These are phyloP conservation scores for Yamadazyma takamatsuzukensis DNA, from an alignment of 805 yeast species.

Conservation along the genomic window DNA sequence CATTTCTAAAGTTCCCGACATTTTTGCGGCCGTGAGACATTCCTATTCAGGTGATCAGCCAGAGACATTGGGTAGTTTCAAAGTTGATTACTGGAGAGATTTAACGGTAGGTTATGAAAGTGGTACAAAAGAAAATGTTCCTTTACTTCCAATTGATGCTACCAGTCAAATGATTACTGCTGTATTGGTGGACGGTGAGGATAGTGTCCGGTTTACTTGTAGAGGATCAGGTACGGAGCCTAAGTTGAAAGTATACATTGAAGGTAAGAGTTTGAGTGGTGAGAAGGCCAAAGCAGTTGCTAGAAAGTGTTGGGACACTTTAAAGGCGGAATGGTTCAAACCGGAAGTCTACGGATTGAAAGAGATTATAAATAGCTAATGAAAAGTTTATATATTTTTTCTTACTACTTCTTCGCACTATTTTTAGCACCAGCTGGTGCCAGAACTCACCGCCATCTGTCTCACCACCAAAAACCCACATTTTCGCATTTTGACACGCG, in stretches of 20 bases:
- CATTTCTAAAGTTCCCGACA: constrained; percentile 44
- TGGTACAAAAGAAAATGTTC: constrained; percentile 51
- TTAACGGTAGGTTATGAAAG: constrained; percentile 81
- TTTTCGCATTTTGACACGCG: no score
- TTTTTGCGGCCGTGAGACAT: constrained; percentile 54
- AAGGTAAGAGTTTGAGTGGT: constrained; percentile 56
- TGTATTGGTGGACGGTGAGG: constrained; percentile 24
- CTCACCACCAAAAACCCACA: no score
- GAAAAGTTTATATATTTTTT: constrained; percentile 2
- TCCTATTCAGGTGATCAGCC: constrained; percentile 37
- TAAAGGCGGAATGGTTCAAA: constrained; percentile 57
- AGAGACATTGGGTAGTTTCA: constrained; percentile 49
- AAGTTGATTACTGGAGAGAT: constrained; percentile 72
- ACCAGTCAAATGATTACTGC: constrained; percentile 86
- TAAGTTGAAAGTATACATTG: constrained; percentile 86
- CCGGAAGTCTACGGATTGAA: constrained; percentile 45
- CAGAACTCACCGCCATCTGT: no score
- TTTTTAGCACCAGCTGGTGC: no score
- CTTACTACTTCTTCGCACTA: constrained; percentile 2
- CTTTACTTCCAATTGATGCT: constrained; percentile 67
- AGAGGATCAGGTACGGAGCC: constrained; percentile 98
- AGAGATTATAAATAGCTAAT: constrained; percentile 27
- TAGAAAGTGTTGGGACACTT: constrained; percentile 58
- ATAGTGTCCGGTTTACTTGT: constrained; percentile 66
- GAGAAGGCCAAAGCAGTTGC: constrained; percentile 51